Conservation (phyloP, 2,329 filamentous ascomycete genomes). For the Hymenoscyphus fraxineus region DNA sequence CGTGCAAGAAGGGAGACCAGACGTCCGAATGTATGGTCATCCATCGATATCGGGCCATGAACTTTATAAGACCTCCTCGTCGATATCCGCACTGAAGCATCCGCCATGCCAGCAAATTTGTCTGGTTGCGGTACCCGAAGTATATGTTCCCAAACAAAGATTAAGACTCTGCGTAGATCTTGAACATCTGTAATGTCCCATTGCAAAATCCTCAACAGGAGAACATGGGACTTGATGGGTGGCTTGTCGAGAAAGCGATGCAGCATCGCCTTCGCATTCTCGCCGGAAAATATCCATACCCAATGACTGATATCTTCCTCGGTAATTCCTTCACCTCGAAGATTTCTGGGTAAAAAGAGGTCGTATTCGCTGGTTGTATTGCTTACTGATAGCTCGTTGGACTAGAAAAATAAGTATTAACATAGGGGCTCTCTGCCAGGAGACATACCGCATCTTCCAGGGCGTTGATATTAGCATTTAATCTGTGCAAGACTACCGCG, state of each 20-base stretch:
- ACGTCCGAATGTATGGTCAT: conserved; percentile 21
- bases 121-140: not conserved
- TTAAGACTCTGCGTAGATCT: conserved; percentile 18
- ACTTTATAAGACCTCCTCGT: not conserved
- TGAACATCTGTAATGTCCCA: conserved; percentile 21
- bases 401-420: not conserved
- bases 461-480: not conserved
- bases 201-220: conserved; percentile 29
- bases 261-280: conserved; percentile 21
- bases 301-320: conserved; percentile 29
- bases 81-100: not conserved
- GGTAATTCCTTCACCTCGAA: not conserved
- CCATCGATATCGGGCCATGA: not conserved
- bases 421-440: not conserved
- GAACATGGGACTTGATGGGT: conserved; percentile 22
- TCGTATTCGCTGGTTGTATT: not conserved
- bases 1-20: conserved; percentile 26
- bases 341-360: not conserved
- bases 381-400: too few species aligned
- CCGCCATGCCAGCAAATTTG: not conserved
- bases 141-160: conserved; percentile 18
- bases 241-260: conserved; percentile 24
- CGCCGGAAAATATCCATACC: conserved; percentile 28
- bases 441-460: not conserved
- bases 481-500: not conserved